A percentile compares a stretch with the other conserved stretches of the same genome.
phyloP scores from a whole-genome alignment of 2,329 filamentous ascomycete genomes.

The Ceratocystis albifundus region DNA sequence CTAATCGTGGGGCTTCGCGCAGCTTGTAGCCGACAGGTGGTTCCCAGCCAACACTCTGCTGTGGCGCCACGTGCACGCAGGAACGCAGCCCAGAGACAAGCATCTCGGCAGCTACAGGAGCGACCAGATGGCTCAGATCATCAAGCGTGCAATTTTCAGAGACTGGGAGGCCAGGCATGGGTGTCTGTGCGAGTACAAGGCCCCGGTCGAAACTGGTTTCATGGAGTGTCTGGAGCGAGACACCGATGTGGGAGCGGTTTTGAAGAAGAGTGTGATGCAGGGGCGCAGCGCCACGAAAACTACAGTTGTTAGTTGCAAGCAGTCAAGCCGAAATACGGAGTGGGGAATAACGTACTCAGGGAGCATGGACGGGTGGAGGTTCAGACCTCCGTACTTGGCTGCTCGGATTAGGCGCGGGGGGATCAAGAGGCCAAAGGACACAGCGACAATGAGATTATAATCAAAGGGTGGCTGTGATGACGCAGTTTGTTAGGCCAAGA shows the following conservation, averaged over 20 bases:
- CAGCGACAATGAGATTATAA: slow-evolving; percentile 74
- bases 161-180: slow-evolving; percentile 44
- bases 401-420: slow-evolving; percentile 59
- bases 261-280: slow-evolving; percentile 72
- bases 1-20: slow-evolving; percentile 61
- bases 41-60: slow-evolving; percentile 23
- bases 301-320: slow-evolving; percentile 29
- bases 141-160: slow-evolving; percentile 35
- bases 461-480: slow-evolving; percentile 41
- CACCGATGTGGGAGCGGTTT: slow-evolving; percentile 50
- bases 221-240: slow-evolving; percentile 81
- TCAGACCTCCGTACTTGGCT: slow-evolving; percentile 74
- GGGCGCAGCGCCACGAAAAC: slow-evolving; percentile 74
- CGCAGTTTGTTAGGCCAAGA: neutral
- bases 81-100: slow-evolving; percentile 54
- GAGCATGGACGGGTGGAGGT: slow-evolving; percentile 84
- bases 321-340: neutral
- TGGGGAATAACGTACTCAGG: slow-evolving; percentile 50
- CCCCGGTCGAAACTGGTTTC: slow-evolving; percentile 67
- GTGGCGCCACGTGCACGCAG: slow-evolving; percentile 53
- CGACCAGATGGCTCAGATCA: slow-evolving; percentile 40
- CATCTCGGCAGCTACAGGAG: slow-evolving; percentile 55
- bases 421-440: slow-evolving; percentile 88
- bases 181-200: slow-evolving; percentile 58
- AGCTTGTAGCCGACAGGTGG: neutral